These are phyloP conservation scores for Echites panduratus DNA, from an alignment of 257 asterid genomes.

Conservation along the genomic window DNA sequence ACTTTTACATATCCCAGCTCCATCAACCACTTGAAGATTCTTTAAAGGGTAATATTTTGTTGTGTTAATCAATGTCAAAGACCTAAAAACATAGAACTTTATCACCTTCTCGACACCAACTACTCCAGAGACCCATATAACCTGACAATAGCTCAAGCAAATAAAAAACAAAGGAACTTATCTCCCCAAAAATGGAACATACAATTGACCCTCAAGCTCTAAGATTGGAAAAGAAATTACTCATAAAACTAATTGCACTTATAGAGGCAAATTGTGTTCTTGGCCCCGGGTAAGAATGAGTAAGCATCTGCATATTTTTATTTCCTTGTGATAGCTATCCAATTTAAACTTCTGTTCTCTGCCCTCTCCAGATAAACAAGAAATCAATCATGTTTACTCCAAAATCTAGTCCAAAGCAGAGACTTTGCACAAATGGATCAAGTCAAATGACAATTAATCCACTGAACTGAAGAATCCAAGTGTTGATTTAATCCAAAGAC, in stretches of 20 bases:
- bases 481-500: not conserved
- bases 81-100: not conserved
- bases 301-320: not conserved
- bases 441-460: not conserved
- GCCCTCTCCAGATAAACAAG: not conserved
- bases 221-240: not conserved
- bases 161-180: not conserved
- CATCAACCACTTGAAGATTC: not conserved
- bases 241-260: not conserved
- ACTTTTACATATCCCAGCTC: not conserved
- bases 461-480: not conserved
- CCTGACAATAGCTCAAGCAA: not conserved
- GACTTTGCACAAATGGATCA: not conserved
- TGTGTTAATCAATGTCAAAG: not conserved
- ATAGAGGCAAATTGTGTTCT: not conserved
- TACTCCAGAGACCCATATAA: not conserved
- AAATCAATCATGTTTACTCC: not conserved
- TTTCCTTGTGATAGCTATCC: not conserved
- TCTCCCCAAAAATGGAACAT: not conserved
- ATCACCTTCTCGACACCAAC: not conserved
- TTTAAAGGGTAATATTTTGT: not conserved
- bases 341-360: not conserved
- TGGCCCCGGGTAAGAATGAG: not conserved
- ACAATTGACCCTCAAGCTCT: not conserved
- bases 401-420: not conserved